These are phyloP conservation scores for Lactarius pseudohatsudake DNA, from an alignment of 768 basidiomycete species.

Conservation along the genomic window DNA sequence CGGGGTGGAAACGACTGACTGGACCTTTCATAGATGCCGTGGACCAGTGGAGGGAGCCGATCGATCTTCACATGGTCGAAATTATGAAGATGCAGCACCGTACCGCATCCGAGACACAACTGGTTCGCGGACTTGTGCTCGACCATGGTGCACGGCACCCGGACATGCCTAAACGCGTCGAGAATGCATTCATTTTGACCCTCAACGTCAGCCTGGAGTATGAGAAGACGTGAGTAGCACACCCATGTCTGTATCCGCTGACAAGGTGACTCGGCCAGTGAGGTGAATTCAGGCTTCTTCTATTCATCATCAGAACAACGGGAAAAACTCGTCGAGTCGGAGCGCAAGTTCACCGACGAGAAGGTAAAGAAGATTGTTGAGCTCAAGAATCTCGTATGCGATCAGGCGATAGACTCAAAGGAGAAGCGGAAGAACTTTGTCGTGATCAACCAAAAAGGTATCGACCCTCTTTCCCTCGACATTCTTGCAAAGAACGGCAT, in stretches of 20 bases:
- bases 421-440: slow-evolving; percentile 89
- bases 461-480: slow-evolving; percentile 95
- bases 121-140: slow-evolving; percentile 91
- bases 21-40: slow-evolving; percentile 45
- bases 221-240: slow-evolving; percentile 88
- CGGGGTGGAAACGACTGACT: slow-evolving; percentile 31
- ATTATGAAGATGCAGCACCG: slow-evolving; percentile 99
- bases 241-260: slow-evolving; percentile 21
- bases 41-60: slow-evolving; percentile 80
- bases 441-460: slow-evolving; percentile 98
- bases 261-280: slow-evolving; percentile 50
- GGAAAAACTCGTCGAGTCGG: slow-evolving; percentile 97
- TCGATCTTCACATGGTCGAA: slow-evolving; percentile 99
- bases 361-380: slow-evolving; percentile 96
- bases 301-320: slow-evolving; percentile 98
- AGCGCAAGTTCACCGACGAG: slow-evolving; percentile 88
- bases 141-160: slow-evolving; percentile 98
- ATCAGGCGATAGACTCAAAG: slow-evolving; percentile 80
- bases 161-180: slow-evolving; percentile 98
- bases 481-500: slow-evolving; percentile 97
- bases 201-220: slow-evolving; percentile 98
- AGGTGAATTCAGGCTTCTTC: slow-evolving; percentile 99
- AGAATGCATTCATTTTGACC: slow-evolving; percentile 93
- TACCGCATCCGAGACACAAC: slow-evolving; percentile 94
- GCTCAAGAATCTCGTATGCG: slow-evolving; percentile 94